Evolutionary conservation across 257 asterid genomes (phyloP).

Genomic region (Plectranthus barbatus): DNA sequence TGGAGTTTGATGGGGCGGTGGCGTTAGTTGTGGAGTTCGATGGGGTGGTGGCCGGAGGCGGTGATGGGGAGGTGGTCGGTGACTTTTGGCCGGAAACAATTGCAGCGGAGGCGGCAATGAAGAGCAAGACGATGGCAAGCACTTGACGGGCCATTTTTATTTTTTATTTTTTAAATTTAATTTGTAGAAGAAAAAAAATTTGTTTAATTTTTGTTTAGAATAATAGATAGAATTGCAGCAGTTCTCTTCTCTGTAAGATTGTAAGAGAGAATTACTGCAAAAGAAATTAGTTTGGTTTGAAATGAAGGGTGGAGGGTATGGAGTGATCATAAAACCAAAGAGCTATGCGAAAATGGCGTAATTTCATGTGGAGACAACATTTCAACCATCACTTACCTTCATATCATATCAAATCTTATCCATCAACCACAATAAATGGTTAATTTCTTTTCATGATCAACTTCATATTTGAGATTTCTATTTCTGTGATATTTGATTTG

Average conservation of each 20-base stretch:
- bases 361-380: neutral
- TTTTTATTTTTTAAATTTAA: neutral
- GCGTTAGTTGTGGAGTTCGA: neutral
- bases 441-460: neutral
- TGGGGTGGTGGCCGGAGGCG: slow-evolving; percentile 24
- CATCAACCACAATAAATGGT: neutral
- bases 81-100: slow-evolving; percentile 39
- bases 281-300: slow-evolving; percentile 16
- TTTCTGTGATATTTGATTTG: too few species aligned
- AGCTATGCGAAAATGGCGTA: neutral
- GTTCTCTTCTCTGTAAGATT: slow-evolving; percentile 24
- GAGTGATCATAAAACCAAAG: too few species aligned
- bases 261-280: slow-evolving; percentile 40
- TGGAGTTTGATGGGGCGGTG: too few species aligned
- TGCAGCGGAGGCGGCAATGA: slow-evolving; percentile 43
- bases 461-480: neutral
- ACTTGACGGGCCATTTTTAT: slow-evolving; percentile 53
- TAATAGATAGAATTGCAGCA: slow-evolving; percentile 26
- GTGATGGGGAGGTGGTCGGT: slow-evolving; percentile 27
- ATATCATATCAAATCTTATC: neutral
- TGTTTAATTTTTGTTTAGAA: too few species aligned
- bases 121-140: slow-evolving; percentile 34
- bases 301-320: neutral
- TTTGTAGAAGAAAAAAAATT: too few species aligned
- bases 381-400: too few species aligned